phyloP scores from a whole-genome alignment of 2,329 filamentous ascomycete species.

The Phaeosphaeriaceae sp. region DNA sequence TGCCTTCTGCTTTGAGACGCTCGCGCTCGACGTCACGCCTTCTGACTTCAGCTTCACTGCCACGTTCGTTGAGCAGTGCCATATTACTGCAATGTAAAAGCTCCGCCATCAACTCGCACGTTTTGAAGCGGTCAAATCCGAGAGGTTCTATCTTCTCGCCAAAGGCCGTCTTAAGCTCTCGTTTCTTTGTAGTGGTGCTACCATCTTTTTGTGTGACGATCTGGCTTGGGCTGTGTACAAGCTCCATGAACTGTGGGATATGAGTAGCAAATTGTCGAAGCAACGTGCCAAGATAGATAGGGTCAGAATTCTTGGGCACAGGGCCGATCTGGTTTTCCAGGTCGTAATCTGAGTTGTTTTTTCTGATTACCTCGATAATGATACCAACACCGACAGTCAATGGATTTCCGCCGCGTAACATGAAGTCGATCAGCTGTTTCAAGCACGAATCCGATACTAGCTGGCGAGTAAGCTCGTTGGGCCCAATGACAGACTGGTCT shows the following conservation, averaged over 20 bases:
- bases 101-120: conserved; percentile 98
- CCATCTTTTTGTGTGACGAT: conserved; percentile 63
- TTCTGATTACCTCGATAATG: conserved; percentile 96
- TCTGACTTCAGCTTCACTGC: conserved; percentile 85
- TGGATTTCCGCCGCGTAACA: conserved; percentile 92
- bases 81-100: conserved; percentile 98
- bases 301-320: conserved; percentile 83
- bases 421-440: conserved; percentile 83
- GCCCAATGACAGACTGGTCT: conserved; percentile 97
- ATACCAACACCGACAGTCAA: conserved; percentile 96
- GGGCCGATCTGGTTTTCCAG: conserved; percentile 85
- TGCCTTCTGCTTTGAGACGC: conserved; percentile 76
- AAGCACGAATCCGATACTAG: conserved; percentile 87
- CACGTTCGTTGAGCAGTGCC: conserved; percentile 89
- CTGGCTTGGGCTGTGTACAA: conserved; percentile 78
- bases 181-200: conserved; percentile 69
- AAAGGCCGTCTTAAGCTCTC: conserved; percentile 84
- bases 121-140: conserved; percentile 98
- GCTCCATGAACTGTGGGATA: conserved; percentile 90
- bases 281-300: conserved; percentile 92
- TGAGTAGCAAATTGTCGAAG: conserved; percentile 87
- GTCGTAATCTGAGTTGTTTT: conserved; percentile 99
- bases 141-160: conserved; percentile 90
- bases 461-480: conserved; percentile 94
- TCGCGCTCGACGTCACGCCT: conserved; percentile 82